Evolutionary conservation across 2,329 filamentous ascomycete genomes (phyloP).

Genomic region (Neonectria ditissima): DNA sequence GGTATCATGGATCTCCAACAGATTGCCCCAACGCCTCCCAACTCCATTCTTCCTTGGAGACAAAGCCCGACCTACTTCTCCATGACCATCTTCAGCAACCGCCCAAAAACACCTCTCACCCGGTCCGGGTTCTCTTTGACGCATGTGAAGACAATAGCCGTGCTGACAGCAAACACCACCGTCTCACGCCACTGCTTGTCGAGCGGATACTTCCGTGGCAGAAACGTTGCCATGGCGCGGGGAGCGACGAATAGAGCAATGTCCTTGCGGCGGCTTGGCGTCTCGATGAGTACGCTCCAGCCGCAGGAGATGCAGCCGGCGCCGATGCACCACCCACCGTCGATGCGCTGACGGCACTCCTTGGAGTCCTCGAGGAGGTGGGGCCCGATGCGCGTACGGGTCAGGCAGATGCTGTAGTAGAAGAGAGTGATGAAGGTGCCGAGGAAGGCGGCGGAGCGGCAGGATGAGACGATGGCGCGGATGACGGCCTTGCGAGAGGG

Average conservation of each 20-base stretch:
- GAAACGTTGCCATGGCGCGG: conserved; percentile 77
- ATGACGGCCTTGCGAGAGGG: conserved; percentile 61
- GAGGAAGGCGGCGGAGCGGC: conserved; percentile 81
- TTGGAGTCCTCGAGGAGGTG: conserved; percentile 68
- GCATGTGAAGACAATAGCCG: conserved; percentile 77
- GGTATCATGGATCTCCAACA: neutral
- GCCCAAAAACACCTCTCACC: conserved; percentile 77
- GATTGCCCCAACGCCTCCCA: neutral
- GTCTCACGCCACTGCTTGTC: conserved; percentile 76
- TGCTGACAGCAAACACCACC: conserved; percentile 73
- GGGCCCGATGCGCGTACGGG: conserved; percentile 79
- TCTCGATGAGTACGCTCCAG: conserved; percentile 83
- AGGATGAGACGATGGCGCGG: conserved; percentile 68
- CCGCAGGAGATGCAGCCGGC: conserved; percentile 81
- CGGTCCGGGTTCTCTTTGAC: conserved; percentile 70
- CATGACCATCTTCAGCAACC: conserved; percentile 65
- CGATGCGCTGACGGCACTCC: conserved; percentile 62
- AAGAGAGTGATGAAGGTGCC: conserved; percentile 82
- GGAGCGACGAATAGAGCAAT: conserved; percentile 85
- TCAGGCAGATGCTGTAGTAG: conserved; percentile 87
- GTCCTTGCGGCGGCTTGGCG: conserved; percentile 74
- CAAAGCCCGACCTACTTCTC: conserved; percentile 42
- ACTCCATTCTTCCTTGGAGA: neutral
- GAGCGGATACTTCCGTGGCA: conserved; percentile 75
- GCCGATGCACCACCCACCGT: conserved; percentile 75